These are phyloP conservation scores for Cystobasidium onofrii DNA, from an alignment of 768 basidiomycete genomes.

Conservation along the genomic window DNA sequence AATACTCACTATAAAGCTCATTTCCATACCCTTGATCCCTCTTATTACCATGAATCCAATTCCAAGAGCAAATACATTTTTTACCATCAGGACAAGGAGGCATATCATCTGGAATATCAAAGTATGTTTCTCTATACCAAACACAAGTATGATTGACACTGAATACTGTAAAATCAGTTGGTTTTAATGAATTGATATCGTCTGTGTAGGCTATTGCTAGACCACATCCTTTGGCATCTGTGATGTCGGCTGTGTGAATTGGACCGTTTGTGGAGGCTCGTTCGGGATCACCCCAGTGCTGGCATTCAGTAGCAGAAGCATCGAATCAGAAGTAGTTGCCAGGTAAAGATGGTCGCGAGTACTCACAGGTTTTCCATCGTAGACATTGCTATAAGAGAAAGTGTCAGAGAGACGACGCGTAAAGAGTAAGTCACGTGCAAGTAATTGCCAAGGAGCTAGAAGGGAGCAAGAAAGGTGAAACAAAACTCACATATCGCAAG, in stretches of 20 bases:
- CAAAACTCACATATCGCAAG: conserved; percentile 19
- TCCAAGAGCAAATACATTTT: conserved; percentile 33
- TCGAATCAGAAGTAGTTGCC: no score
- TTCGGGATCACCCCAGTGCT: conserved; percentile 11
- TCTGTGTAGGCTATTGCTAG: conserved; percentile 31
- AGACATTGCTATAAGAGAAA: not conserved
- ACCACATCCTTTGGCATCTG: conserved; percentile 28
- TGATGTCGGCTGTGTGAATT: not conserved
- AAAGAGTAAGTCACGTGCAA: not conserved
- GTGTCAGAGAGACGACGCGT: not conserved
- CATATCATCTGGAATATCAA: conserved; percentile 32
- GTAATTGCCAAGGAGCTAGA: no score
- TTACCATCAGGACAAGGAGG: conserved; percentile 32
- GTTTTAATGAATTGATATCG: conserved; percentile 14
- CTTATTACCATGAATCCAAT: conserved; percentile 19
- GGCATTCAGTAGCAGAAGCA: no score
- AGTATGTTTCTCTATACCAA: conserved; percentile 18
- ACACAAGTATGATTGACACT: conserved; percentile 31
- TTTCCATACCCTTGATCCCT: conserved; percentile 11
- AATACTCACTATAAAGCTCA: conserved; percentile 23
- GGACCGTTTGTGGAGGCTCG: conserved; percentile 14
- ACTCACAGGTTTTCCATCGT: conserved; percentile 4
- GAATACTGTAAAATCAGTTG: conserved; percentile 26
- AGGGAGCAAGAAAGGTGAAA: not conserved
- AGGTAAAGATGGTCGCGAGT: not conserved